Conservation (phyloP, 1,284 basidiomycete species). For the Trametes polyzona region DNA sequence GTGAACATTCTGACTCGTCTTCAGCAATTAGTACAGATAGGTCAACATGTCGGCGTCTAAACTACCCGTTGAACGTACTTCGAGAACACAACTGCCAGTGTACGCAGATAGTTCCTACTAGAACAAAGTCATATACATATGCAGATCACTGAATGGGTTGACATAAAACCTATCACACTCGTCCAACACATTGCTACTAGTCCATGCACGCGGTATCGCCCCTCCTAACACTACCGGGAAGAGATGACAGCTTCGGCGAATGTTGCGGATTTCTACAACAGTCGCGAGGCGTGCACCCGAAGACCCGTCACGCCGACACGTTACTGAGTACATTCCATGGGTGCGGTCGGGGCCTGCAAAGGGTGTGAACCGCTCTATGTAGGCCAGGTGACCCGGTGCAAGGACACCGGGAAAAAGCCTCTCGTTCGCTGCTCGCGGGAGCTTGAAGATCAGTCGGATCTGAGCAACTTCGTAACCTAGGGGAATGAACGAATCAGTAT, state of each 20-base stretch:
- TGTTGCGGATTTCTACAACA: conserved; percentile 30
- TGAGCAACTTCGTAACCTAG: conserved; percentile 25
- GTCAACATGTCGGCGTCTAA: too few species aligned
- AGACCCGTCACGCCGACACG: conserved; percentile 9
- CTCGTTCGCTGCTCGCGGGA: neutral
- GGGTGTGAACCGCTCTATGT: conserved; percentile 38
- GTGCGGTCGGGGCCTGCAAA: conserved; percentile 16
- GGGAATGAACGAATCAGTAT: too few species aligned
- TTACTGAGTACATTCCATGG: conserved; percentile 25
- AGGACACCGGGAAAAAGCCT: conserved; percentile 15
- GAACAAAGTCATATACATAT: conserved; percentile 28
- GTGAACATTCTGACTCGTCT: too few species aligned
- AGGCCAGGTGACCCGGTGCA: conserved; percentile 30
- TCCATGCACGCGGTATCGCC: conserved; percentile 35
- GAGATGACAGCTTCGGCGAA: conserved; percentile 37
- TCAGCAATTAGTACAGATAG: too few species aligned
- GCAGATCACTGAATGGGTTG: conserved; percentile 35
- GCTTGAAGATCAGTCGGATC: conserved; percentile 22
- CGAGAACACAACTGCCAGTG: neutral
- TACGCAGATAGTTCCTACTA: neutral
- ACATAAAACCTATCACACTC: conserved; percentile 34
- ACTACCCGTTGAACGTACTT: too few species aligned
- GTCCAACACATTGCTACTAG: conserved; percentile 39
- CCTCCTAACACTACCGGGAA: conserved; percentile 23
- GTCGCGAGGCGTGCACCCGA: conserved; percentile 24